phyloP scores from a whole-genome alignment of 2,329 filamentous ascomycete genomes.

The Talaromyces atroroseus region DNA sequence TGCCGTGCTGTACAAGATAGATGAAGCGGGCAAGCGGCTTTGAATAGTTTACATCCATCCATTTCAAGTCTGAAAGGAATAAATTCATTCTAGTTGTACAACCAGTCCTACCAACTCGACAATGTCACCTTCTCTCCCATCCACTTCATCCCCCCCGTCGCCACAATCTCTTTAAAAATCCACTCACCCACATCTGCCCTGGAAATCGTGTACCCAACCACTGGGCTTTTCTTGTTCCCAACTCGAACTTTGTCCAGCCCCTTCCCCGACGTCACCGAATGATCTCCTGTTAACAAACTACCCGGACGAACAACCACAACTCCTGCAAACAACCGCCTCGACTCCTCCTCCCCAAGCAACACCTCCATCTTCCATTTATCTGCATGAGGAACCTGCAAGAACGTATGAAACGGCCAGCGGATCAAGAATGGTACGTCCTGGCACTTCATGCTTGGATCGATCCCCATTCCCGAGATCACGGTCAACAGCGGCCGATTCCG shows the following conservation, averaged over 20 bases:
- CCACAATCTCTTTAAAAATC: slow-evolving; percentile 25
- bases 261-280: slow-evolving; percentile 19
- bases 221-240: slow-evolving; percentile 24
- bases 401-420: slow-evolving; percentile 26
- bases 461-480: slow-evolving; percentile 30
- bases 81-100: too few species aligned
- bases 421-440: slow-evolving; percentile 26
- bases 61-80: too few species aligned
- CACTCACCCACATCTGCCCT: slow-evolving; percentile 32
- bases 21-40: too few species aligned
- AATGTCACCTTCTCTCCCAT: slow-evolving; percentile 19
- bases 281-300: slow-evolving; percentile 26
- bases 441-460: slow-evolving; percentile 19
- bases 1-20: too few species aligned
- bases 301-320: slow-evolving; percentile 27
- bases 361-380: slow-evolving; percentile 33
- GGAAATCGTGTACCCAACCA: slow-evolving; percentile 30
- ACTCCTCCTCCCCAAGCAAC: slow-evolving; percentile 19
- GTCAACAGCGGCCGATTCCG: slow-evolving; percentile 21
- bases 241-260: slow-evolving; percentile 23
- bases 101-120: slow-evolving; percentile 11
- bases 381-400: slow-evolving; percentile 28
- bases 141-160: slow-evolving; percentile 15
- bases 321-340: slow-evolving; percentile 12
- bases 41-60: too few species aligned